A percentile compares a stretch with the other conserved stretches of the same genome.
Evolutionary conservation across 2,329 filamentous ascomycete genomes (phyloP).

Genomic region (Chrysoporthe cubensis): DNA sequence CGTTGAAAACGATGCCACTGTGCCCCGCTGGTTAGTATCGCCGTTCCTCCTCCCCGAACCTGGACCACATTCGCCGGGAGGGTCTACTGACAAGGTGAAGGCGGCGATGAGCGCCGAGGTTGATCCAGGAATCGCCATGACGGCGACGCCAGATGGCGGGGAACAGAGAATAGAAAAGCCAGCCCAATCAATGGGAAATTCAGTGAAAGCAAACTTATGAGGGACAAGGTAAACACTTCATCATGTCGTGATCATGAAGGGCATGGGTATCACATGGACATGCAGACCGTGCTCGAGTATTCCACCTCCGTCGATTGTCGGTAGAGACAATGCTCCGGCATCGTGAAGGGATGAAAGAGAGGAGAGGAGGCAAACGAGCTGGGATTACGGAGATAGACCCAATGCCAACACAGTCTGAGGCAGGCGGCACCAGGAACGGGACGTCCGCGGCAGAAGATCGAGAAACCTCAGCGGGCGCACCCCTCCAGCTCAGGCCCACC

Average conservation of each 20-base stretch:
- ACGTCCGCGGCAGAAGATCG: conserved; percentile 14
- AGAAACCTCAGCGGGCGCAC: conserved; percentile 10
- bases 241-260: conserved; percentile 24
- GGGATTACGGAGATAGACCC: conserved; percentile 11
- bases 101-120: conserved; percentile 56
- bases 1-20: conserved; percentile 58
- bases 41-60: not conserved
- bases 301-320: conserved; percentile 9
- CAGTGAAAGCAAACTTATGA: conserved; percentile 36
- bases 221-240: conserved; percentile 37
- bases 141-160: conserved; percentile 36
- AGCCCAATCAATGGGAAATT: conserved; percentile 53
- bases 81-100: conserved; percentile 56
- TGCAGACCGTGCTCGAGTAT: conserved; percentile 15
- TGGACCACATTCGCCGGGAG: not conserved
- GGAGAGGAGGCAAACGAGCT: conserved; percentile 3
- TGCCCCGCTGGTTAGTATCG: conserved; percentile 27
- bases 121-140: conserved; percentile 51
- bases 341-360: conserved; percentile 1
- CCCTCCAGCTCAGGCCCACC: not conserved
- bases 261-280: conserved; percentile 34
- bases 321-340: conserved; percentile 5
- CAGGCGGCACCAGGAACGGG: conserved; percentile 21
- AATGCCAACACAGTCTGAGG: conserved; percentile 14
- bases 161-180: conserved; percentile 36